Evolutionary conservation across 257 asterid genomes (phyloP).

Genomic region (Solanum pimpinellifolium): DNA sequence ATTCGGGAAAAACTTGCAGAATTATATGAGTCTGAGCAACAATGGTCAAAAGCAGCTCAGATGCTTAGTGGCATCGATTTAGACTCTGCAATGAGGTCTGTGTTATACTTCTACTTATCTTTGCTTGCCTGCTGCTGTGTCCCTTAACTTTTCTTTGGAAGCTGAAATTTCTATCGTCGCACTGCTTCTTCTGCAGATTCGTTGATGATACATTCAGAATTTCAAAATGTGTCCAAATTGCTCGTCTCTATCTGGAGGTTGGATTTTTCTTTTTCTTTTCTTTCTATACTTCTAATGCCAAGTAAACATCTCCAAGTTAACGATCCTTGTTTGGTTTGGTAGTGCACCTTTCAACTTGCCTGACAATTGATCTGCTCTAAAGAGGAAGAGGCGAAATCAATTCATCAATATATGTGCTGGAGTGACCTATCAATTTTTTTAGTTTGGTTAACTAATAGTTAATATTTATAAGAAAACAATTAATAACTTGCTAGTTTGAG

Average conservation of each 20-base stretch:
- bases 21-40: conserved; percentile 82
- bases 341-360: not conserved
- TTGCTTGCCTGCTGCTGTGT: not conserved
- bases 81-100: conserved; percentile 97
- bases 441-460: not conserved
- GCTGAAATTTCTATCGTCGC: not conserved
- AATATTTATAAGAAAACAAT: not conserved
- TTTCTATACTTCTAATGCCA: not conserved
- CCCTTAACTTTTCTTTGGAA: not conserved
- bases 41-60: conserved; percentile 97
- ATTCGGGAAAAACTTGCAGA: conserved; percentile 94
- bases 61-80: conserved; percentile 99
- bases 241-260: conserved; percentile 95
- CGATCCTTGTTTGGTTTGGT: not conserved
- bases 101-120: not conserved
- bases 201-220: conserved; percentile 85
- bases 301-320: not conserved
- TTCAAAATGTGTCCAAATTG: conserved; percentile 92
- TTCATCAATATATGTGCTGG: not conserved
- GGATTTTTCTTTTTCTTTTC: not conserved
- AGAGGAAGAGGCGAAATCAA: not conserved
- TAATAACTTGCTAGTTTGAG: not conserved
- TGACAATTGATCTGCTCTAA: not conserved
- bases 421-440: not conserved
- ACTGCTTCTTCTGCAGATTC: conserved; percentile 37